phyloP scores from a whole-genome alignment of 805 yeast species.

The Spathaspora hagerdaliae region DNA sequence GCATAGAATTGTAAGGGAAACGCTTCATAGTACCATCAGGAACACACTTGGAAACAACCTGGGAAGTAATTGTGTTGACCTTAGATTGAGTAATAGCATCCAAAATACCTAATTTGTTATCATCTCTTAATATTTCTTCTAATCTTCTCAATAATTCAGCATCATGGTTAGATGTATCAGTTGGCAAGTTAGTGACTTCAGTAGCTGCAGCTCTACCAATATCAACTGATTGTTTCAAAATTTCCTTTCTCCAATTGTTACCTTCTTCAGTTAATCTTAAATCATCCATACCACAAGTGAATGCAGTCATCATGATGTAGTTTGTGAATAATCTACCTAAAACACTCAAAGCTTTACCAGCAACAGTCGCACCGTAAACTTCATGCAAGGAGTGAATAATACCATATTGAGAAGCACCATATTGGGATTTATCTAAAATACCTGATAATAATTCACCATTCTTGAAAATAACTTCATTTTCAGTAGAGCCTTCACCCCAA shows the following conservation, averaged over 20 bases:
- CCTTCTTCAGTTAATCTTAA: slow-evolving; percentile 89
- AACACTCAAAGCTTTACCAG: slow-evolving; percentile 88
- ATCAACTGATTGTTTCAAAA: slow-evolving; percentile 70
- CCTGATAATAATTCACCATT: slow-evolving; percentile 90
- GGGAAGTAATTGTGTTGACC: slow-evolving; percentile 89
- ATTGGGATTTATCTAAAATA: slow-evolving; percentile 94
- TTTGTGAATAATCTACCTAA: slow-evolving; percentile 93
- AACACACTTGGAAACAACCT: slow-evolving; percentile 89
- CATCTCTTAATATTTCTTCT: slow-evolving; percentile 94
- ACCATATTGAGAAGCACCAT: slow-evolving; percentile 97
- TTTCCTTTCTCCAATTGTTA: slow-evolving; percentile 81
- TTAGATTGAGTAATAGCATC: slow-evolving; percentile 95
- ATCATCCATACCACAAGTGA: slow-evolving; percentile 99
- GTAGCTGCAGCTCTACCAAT: slow-evolving; percentile 90
- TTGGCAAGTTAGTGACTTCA: slow-evolving; percentile 83
- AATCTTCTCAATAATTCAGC: slow-evolving; percentile 80
- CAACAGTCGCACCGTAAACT: slow-evolving; percentile 86
- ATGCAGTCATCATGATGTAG: slow-evolving; percentile 86
- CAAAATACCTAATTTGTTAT: slow-evolving; percentile 82
- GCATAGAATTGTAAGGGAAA: slow-evolving; percentile 96
- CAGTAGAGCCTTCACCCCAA: slow-evolving; percentile 85
- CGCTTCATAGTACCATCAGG: slow-evolving; percentile 95
- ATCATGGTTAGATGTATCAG: slow-evolving; percentile 43
- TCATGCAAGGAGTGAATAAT: slow-evolving; percentile 94
- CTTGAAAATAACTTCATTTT: slow-evolving; percentile 80